Percentiles rank a stretch among this genome's conserved stretches.
Conservation (phyloP, 495 filamentous ascomycete species). For the Saxispiralis lemnorum region DNA sequence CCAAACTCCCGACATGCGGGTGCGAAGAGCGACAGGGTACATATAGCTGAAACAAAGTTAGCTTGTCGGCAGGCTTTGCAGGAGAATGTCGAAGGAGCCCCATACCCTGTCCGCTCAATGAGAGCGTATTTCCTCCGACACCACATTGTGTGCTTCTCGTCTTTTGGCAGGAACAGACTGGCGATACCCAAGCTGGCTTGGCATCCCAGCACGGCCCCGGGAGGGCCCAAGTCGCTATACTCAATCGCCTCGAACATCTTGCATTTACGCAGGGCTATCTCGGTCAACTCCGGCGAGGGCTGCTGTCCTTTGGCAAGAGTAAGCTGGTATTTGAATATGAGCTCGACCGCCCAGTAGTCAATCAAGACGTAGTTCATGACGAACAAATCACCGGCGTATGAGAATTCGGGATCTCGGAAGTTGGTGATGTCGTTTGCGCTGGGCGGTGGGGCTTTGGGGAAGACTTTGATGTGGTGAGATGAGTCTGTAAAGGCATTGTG, state of each 20-base stretch:
- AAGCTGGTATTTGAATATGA: constrained; percentile 67
- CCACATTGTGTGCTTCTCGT: constrained; percentile 64
- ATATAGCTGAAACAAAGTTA: constrained; percentile 45
- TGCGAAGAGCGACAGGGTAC: constrained; percentile 55
- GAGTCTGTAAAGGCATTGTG: constrained; percentile 39
- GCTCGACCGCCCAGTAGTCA: constrained; percentile 58
- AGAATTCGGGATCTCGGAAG: constrained; percentile 46
- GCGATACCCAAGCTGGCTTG: constrained; percentile 66
- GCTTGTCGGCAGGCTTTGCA: constrained; percentile 5
- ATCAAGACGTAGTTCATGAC: constrained; percentile 53
- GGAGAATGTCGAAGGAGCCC: constrained; percentile 8
- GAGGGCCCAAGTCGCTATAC: constrained; percentile 49
- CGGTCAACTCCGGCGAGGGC: constrained; percentile 34
- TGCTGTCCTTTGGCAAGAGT: constrained; percentile 30
- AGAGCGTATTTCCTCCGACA: constrained; percentile 57
- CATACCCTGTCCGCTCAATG: constrained; percentile 72
- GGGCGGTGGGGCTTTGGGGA: constrained; percentile 23
- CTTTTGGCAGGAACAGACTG: constrained; percentile 57
- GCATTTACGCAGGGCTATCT: constrained; percentile 50
- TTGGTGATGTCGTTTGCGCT: constrained; percentile 50
- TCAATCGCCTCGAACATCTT: constrained; percentile 63
- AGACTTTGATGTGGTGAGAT: constrained; percentile 4
- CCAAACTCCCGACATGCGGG: constrained; percentile 55
- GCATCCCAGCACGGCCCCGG: constrained; percentile 49
- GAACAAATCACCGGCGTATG: constrained; percentile 55